Conservation (phyloP, 148 eudicot genomes). For the Rhododendron ovatum region DNA sequence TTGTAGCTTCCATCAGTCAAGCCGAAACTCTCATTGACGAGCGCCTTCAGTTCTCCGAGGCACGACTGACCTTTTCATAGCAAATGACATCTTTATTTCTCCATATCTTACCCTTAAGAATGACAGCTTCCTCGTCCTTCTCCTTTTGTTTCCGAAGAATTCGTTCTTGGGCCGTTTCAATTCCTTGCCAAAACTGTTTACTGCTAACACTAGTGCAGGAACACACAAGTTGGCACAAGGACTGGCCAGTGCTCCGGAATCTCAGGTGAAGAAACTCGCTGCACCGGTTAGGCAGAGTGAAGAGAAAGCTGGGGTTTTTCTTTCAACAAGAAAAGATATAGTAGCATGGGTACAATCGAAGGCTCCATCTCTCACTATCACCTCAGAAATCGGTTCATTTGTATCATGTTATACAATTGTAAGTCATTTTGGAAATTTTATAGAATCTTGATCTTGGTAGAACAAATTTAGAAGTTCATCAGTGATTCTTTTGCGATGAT, state of each 20-base stretch:
- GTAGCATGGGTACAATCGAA: conserved; percentile 66
- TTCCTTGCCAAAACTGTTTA: conserved; percentile 52
- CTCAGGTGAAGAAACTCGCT: conserved; percentile 59
- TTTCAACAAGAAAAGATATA: conserved; percentile 68
- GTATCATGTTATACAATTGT: neutral
- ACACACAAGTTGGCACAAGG: conserved; percentile 89
- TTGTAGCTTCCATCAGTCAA: no score
- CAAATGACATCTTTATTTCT: no score
- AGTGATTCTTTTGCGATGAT: neutral
- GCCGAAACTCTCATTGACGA: no score
- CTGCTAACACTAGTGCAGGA: conserved; percentile 84
- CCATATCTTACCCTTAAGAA: no score
- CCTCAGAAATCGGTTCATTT: conserved; percentile 15
- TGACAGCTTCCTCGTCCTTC: no score
- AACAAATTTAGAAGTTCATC: neutral
- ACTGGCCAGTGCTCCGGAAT: conserved; percentile 59
- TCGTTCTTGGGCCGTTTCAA: no score
- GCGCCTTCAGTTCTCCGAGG: no score
- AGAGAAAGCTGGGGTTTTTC: conserved; percentile 66
- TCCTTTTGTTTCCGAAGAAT: no score
- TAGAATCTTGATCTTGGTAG: neutral
- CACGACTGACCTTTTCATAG: no score
- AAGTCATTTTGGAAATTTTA: neutral
- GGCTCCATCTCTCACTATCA: conserved; percentile 25
- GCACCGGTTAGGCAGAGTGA: conserved; percentile 72